Percentiles rank a stretch among this genome's conserved stretches.
Evolutionary conservation across 75 land plant species (phyloP).

Genomic region (Pseudotsuga menziesii): DNA sequence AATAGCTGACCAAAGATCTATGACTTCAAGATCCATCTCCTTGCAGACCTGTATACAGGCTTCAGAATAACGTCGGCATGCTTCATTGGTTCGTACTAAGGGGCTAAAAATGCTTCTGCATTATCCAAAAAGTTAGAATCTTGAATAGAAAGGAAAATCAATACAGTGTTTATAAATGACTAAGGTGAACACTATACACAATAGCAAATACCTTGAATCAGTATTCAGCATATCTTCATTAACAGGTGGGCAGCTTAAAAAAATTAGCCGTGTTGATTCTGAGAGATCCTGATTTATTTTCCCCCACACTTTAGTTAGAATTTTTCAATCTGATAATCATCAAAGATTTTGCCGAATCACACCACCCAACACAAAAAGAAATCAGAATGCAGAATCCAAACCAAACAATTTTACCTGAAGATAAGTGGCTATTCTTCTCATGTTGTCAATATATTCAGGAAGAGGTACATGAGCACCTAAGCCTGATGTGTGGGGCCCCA

Average conservation of each 20-base stretch:
- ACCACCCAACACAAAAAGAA: neutral
- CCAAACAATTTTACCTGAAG: conserved; percentile 46
- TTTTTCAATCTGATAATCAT: neutral
- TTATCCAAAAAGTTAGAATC: neutral
- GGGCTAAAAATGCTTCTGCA: neutral
- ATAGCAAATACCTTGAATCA: conserved; percentile 32
- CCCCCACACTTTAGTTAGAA: conserved; percentile 3
- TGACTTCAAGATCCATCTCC: conserved; percentile 54
- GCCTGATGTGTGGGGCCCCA: conserved; percentile 79
- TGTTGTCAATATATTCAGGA: conserved; percentile 71
- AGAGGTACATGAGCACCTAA: conserved; percentile 96
- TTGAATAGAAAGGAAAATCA: too few relatives aligned
- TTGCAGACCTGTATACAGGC: conserved; percentile 65
- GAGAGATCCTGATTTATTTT: conserved; percentile 60
- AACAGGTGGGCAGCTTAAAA: conserved; percentile 87
- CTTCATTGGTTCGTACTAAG: conserved; percentile 77
- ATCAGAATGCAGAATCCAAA: neutral
- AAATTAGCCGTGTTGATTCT: conserved; percentile 68
- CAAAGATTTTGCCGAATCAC: neutral
- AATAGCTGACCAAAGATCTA: conserved; percentile 77
- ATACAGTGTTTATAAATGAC: too few relatives aligned
- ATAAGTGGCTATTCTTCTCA: conserved; percentile 60
- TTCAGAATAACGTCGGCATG: conserved; percentile 68
- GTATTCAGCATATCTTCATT: conserved; percentile 55
- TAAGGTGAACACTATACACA: neutral